A percentile compares a stretch with the other conserved stretches of the same genome.
phyloP scores from a whole-genome alignment of 2,329 filamentous ascomycete genomes.

The Thielaviopsis euricoi region DNA sequence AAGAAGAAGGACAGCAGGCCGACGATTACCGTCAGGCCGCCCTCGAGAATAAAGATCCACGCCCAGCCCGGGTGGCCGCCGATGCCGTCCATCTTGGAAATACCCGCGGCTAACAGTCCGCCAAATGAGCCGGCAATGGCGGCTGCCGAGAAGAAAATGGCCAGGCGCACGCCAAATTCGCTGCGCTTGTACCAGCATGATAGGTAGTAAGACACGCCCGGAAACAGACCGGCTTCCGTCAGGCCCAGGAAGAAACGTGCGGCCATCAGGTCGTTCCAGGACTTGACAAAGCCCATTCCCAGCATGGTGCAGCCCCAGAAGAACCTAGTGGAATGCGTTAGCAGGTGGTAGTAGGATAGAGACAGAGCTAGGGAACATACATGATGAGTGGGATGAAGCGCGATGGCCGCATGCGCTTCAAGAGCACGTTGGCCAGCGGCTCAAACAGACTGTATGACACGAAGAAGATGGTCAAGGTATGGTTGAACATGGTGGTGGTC shows the following conservation, averaged over 20 bases:
- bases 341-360: slow-evolving; percentile 1
- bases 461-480: slow-evolving; percentile 69
- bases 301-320: slow-evolving; percentile 54
- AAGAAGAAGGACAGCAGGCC: slow-evolving; percentile 57
- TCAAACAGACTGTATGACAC: slow-evolving; percentile 71
- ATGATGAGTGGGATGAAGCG: slow-evolving; percentile 74
- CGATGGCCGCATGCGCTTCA: slow-evolving; percentile 60
- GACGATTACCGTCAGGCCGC: slow-evolving; percentile 51
- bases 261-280: slow-evolving; percentile 48
- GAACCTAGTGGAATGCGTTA: slow-evolving; percentile 26
- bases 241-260: slow-evolving; percentile 57
- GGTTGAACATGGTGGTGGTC: slow-evolving; percentile 51
- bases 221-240: slow-evolving; percentile 59
- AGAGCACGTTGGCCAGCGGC: slow-evolving; percentile 59
- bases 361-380: slow-evolving; percentile 25
- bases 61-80: slow-evolving; percentile 40
- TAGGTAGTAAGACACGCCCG: slow-evolving; percentile 64
- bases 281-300: slow-evolving; percentile 49
- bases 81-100: slow-evolving; percentile 51
- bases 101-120: slow-evolving; percentile 55
- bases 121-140: slow-evolving; percentile 66
- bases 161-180: slow-evolving; percentile 65
- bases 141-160: slow-evolving; percentile 72
- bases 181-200: slow-evolving; percentile 70
- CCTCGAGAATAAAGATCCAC: slow-evolving; percentile 56